Evolutionary conservation across 2,329 filamentous ascomycete genomes (phyloP).

Genomic region (Trichoderma hamatum): DNA sequence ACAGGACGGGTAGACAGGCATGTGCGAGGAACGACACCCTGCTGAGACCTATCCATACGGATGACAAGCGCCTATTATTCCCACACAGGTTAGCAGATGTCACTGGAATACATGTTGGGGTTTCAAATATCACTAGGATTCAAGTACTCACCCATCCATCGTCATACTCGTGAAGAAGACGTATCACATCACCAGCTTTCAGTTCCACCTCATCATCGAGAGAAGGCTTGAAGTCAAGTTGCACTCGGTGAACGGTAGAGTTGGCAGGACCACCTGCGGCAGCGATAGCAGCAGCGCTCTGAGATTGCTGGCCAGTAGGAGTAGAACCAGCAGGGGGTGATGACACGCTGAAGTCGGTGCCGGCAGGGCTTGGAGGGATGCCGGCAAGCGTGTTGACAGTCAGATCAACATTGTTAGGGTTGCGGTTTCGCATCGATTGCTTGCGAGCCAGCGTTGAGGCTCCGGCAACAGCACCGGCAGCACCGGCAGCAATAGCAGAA

Average conservation of each 20-base stretch:
- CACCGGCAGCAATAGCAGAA: conserved; percentile 31
- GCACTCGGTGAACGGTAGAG: conserved; percentile 81
- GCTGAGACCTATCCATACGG: conserved; percentile 83
- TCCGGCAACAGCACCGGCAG: conserved; percentile 44
- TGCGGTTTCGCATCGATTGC: conserved; percentile 59
- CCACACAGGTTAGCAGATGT: conserved; percentile 37
- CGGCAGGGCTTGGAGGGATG: conserved; percentile 61
- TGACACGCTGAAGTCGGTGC: conserved; percentile 64
- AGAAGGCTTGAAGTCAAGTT: conserved; percentile 90
- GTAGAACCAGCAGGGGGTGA: conserved; percentile 56
- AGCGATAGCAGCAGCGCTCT: conserved; percentile 61
- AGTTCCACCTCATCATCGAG: conserved; percentile 91
- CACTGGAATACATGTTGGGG: conserved; percentile 30
- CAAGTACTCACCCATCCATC: conserved; percentile 84
- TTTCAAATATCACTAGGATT: neutral
- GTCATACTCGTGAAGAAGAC: conserved; percentile 93
- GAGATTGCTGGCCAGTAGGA: conserved; percentile 41
- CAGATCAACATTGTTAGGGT: conserved; percentile 56
- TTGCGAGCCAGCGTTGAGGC: conserved; percentile 53
- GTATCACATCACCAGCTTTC: conserved; percentile 78
- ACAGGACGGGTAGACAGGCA: conserved; percentile 91
- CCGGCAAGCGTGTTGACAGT: conserved; percentile 47
- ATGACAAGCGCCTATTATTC: conserved; percentile 76
- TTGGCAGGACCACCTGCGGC: conserved; percentile 62
- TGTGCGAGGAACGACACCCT: conserved; percentile 91